A percentile compares a stretch with the other conserved stretches of the same genome.
Evolutionary conservation across 2,329 filamentous ascomycete species (phyloP).

Genomic region (Lecanicillium sp.): DNA sequence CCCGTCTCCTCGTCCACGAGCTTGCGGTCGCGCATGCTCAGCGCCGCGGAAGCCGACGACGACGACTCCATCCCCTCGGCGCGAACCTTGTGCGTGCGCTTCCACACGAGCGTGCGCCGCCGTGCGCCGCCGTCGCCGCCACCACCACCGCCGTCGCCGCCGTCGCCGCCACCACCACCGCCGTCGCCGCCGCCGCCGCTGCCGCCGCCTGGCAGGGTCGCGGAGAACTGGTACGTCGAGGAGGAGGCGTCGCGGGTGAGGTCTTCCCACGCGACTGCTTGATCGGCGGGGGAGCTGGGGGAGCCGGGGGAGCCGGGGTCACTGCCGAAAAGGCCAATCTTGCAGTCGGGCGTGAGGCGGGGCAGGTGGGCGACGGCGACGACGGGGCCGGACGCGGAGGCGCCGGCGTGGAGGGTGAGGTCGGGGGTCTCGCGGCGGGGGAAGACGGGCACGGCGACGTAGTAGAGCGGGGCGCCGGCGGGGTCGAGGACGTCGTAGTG

Average conservation of each 20-base stretch:
- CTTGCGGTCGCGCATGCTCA: constrained; percentile 2
- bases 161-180: neutral
- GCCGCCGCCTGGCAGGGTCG: neutral
- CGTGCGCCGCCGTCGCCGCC: neutral
- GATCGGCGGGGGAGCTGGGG: neutral
- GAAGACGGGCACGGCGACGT: constrained; percentile 2
- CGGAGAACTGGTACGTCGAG: neutral
- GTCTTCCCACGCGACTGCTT: neutral
- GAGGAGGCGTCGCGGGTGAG: neutral
- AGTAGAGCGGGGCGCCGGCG: neutral
- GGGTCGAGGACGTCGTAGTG: constrained; percentile 1
- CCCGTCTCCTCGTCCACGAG: constrained; percentile 7
- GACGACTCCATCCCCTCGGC: neutral
- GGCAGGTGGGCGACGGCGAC: constrained; percentile 12
- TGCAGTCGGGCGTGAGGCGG: constrained; percentile 1
- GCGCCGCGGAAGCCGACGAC: too few species aligned
- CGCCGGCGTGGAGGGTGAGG: constrained; percentile 1
- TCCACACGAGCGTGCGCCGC: neutral
- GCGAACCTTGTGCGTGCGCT: constrained; percentile 5
- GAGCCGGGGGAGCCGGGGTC: constrained; percentile 6
- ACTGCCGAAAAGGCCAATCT: constrained; percentile 12
- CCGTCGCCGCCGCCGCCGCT: neutral
- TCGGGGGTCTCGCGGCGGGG: neutral
- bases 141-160: neutral
- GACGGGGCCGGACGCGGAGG: neutral